Evolutionary conservation across 768 basidiomycete species (phyloP), one percentile per base, ranked within the genome.

Genomic region (Psilocybe tampanensis): DNA sequence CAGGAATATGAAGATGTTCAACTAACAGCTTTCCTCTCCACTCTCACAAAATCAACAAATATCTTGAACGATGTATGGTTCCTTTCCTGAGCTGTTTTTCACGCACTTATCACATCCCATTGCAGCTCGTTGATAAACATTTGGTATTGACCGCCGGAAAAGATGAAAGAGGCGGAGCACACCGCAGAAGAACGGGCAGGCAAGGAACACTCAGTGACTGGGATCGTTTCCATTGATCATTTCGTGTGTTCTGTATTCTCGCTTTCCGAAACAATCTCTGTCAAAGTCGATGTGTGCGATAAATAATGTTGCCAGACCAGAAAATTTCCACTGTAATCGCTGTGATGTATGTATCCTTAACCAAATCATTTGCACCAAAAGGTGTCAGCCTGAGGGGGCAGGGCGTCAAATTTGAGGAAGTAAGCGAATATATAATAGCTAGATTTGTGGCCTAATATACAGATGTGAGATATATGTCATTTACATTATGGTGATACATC

Each of bases 1-100:
- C 64, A 97, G 94, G 96, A 99, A 83, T 94, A 95, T 72, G 90
- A 90, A 66, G 95, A 99, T 68, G 94, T 96, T 15, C 94, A 97
- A 59, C 76, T 99, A 24, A 97, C 94, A 1, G 88, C 90, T 8
- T 92, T 93, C 72, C 78, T 99, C 12, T 88, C 94, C 0, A 85
- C 87, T 13, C 72, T 99, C 56, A 98, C 95, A 7, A 95, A 95
- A 72, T 90, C 92, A 26, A 81, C 95, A 15, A 89, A 88, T 61
- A 84, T 88, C 9, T 72, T 98, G 56, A 98, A 95, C 68, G 94
- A 96, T 64, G 95, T 96, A 67, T 65, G 92, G 39, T 32, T 29
- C 34, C 42, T 47, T 39, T 17, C 52, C 49, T 43, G 36, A 22
- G 29, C 47, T 58, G 56, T 42, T 50, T 51, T 49, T 21, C 29